phyloP scores from a whole-genome alignment of 257 asterid species.

The Cinchona pubescens region DNA sequence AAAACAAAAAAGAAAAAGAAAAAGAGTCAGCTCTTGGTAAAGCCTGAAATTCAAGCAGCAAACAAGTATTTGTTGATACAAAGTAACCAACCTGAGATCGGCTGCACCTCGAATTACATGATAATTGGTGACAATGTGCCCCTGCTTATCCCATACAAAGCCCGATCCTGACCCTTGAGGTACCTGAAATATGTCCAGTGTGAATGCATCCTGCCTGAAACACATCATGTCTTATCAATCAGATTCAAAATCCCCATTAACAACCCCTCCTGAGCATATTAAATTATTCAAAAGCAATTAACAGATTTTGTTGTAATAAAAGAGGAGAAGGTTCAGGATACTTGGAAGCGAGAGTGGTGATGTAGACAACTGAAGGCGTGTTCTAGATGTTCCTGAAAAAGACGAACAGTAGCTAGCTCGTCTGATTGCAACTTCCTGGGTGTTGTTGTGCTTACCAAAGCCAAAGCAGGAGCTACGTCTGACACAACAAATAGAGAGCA shows the following conservation, averaged over 20 bases:
- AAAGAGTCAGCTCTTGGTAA: background rate
- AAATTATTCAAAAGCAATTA: background rate
- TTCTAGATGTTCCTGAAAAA: constrained; percentile 86
- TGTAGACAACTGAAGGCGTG: constrained; percentile 92
- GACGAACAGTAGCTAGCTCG: constrained; percentile 93
- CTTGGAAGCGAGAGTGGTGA: constrained; percentile 92
- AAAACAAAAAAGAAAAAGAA: no score
- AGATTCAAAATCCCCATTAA: background rate
- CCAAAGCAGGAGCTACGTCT: constrained; percentile 72
- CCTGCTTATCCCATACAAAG: constrained; percentile 80
- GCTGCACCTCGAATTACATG: constrained; percentile 99
- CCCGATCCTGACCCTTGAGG: constrained; percentile 99
- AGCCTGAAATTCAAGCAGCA: background rate
- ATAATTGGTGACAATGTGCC: constrained; percentile 86
- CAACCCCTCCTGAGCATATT: background rate
- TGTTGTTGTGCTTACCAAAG: constrained; percentile 61
- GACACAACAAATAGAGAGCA: constrained; percentile 48
- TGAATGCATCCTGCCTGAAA: constrained; percentile 86
- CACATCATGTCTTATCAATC: background rate
- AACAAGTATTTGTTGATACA: background rate
- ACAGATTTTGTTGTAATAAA: background rate
- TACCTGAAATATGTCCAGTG: constrained; percentile 90
- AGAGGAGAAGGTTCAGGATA: constrained; percentile 7
- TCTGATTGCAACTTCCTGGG: constrained; percentile 85
- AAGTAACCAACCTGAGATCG: constrained; percentile 64